These are phyloP conservation scores for Aspergillus tanneri DNA, from an alignment of 2,329 filamentous ascomycete species.

Conservation along the genomic window DNA sequence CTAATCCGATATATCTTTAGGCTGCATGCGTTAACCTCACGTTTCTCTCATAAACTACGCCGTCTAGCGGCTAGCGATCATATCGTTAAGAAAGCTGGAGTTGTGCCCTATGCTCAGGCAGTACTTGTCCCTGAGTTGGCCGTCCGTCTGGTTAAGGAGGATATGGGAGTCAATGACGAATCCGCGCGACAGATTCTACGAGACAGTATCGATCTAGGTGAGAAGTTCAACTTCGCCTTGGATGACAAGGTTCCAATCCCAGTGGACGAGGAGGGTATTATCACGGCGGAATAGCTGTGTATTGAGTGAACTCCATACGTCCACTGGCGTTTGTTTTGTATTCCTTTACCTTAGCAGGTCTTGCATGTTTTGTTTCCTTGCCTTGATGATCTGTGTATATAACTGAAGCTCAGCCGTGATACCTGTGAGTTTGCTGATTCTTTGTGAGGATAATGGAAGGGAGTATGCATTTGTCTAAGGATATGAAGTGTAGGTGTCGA, in stretches of 20 bases:
- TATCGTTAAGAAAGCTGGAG: slow-evolving; percentile 65
- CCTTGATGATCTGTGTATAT: slow-evolving; percentile 2
- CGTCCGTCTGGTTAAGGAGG: slow-evolving; percentile 57
- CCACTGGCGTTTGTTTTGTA: not conserved
- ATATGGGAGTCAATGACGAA: slow-evolving; percentile 52
- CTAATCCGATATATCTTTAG: slow-evolving; percentile 26
- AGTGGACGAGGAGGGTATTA: slow-evolving; percentile 10
- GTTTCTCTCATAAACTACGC: slow-evolving; percentile 61
- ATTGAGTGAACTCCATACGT: not conserved
- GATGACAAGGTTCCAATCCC: slow-evolving; percentile 52
- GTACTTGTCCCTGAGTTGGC: slow-evolving; percentile 74
- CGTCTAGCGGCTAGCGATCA: slow-evolving; percentile 62
- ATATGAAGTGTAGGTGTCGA: too few species aligned
- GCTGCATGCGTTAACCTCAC: slow-evolving; percentile 59
- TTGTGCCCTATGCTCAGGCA: slow-evolving; percentile 67
- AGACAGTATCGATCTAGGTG: slow-evolving; percentile 66
- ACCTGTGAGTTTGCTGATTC: slow-evolving; percentile 5
- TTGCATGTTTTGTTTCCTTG: not conserved
- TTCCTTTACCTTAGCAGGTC: not conserved
- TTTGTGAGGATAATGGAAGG: slow-evolving; percentile 1
- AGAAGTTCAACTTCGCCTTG: slow-evolving; percentile 65
- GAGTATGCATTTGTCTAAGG: too few species aligned
- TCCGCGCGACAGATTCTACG: slow-evolving; percentile 58
- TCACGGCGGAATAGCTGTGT: not conserved
- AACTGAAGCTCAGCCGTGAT: slow-evolving; percentile 5